These are phyloP conservation scores for Neoboletus brunneissimus DNA, from an alignment of 768 basidiomycete species.

Conservation along the genomic window DNA sequence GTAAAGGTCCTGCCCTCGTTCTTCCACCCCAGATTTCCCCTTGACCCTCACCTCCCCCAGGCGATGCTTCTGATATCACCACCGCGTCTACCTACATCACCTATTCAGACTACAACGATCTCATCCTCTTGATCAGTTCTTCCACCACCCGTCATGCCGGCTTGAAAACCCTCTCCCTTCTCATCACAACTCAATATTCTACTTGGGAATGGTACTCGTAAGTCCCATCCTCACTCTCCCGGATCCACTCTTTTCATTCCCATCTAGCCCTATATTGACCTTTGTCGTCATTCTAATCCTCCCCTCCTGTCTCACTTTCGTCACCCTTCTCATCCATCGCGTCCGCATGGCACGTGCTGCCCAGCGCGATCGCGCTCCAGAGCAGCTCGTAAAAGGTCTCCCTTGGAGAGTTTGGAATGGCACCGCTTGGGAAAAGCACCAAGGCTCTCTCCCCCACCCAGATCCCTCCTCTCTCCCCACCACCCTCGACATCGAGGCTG, in stretches of 20 bases:
- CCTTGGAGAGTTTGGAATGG: conserved; percentile 86
- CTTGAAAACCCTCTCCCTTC: conserved; percentile 67
- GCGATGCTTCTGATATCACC: conserved; percentile 78
- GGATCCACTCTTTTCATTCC: conserved; percentile 6
- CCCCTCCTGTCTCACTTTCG: conserved; percentile 83
- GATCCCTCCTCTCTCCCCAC: conserved; percentile 23
- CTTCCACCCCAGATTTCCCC: neutral
- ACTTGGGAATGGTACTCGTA: conserved; percentile 94
- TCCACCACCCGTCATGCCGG: conserved; percentile 82
- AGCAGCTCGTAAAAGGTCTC: conserved; percentile 71
- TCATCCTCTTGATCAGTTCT: conserved; percentile 63
- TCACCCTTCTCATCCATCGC: conserved; percentile 87
- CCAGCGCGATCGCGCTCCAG: conserved; percentile 79
- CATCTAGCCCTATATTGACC: conserved; percentile 71
- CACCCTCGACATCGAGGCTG: conserved; percentile 40
- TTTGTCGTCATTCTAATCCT: conserved; percentile 86
- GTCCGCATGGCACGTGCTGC: conserved; percentile 80
- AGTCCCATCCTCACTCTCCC: conserved; percentile 23
- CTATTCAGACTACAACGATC: conserved; percentile 71
- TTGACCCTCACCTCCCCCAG: conserved; percentile 36
- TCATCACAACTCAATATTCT: conserved; percentile 76
- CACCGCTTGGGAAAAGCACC: conserved; percentile 76
- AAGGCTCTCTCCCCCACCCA: conserved; percentile 31
- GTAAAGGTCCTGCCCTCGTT: conserved; percentile 61
- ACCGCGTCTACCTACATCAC: conserved; percentile 90